Percentiles rank a stretch among this genome's conserved stretches.
These are phyloP conservation scores for Quercus tomentella DNA, from an alignment of 331 rosid species.

Conservation along the genomic window DNA sequence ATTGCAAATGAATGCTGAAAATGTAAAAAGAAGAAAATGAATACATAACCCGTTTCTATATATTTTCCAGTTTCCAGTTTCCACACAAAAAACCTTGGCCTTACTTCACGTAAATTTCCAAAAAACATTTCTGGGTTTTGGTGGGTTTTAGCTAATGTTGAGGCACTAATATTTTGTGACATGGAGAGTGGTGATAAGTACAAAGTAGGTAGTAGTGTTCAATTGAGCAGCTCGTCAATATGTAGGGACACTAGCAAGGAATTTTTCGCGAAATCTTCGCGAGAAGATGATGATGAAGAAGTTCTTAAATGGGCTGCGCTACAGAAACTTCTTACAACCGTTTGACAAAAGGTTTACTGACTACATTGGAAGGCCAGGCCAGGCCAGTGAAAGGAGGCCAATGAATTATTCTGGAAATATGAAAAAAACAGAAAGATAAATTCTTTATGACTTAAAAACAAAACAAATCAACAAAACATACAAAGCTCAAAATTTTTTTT, in stretches of 20 bases:
- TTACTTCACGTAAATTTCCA: neutral
- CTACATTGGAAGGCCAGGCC: conserved; percentile 32
- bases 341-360: conserved; percentile 37
- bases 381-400: conserved; percentile 16
- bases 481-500: no score
- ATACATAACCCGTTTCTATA: no score
- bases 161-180: no score
- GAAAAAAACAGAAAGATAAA: no score
- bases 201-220: conserved; percentile 7
- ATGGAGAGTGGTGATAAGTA: conserved; percentile 4
- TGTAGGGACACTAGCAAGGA: conserved; percentile 25
- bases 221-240: neutral
- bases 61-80: no score
- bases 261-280: conserved; percentile 27
- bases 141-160: conserved; percentile 1
- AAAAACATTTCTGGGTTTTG: neutral
- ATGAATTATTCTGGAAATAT: no score
- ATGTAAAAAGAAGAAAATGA: no score
- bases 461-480: no score
- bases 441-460: no score
- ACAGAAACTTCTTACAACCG: conserved; percentile 40
- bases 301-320: conserved; percentile 49
- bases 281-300: conserved; percentile 43
- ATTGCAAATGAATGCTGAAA: no score
- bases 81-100: no score